These are phyloP conservation scores for Vitis amurensis DNA, from an alignment of 164 flowering plant genomes.

Conservation along the genomic window DNA sequence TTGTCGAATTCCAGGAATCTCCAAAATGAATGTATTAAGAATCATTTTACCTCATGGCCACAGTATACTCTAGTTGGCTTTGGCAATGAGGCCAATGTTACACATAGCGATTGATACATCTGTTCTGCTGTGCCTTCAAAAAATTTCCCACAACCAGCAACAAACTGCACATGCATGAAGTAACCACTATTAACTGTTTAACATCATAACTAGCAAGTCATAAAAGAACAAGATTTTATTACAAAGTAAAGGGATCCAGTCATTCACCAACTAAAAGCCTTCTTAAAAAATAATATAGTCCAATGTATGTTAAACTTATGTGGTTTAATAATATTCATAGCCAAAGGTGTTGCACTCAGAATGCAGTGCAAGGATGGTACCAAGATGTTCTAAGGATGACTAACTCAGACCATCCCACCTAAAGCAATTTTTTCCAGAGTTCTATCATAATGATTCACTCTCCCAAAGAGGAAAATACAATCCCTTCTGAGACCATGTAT, in stretches of 20 bases:
- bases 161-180: slow-evolving; percentile 44
- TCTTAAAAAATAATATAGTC: too few relatives aligned
- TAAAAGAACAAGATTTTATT: not conserved
- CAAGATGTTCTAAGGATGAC: too few relatives aligned
- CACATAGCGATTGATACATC: slow-evolving; percentile 91
- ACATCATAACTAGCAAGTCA: not conserved
- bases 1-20: not conserved
- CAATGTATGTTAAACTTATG: too few relatives aligned
- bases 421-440: too few relatives aligned
- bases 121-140: slow-evolving; percentile 96
- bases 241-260: not conserved
- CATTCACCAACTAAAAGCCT: not conserved
- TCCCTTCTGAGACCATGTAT: too few relatives aligned
- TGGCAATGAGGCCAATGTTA: slow-evolving; percentile 83
- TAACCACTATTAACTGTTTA: not conserved
- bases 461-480: too few relatives aligned
- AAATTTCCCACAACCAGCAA: slow-evolving; percentile 95
- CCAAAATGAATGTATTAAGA: not conserved
- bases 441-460: too few relatives aligned
- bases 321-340: too few relatives aligned
- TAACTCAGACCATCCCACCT: too few relatives aligned
- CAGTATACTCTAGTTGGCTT: slow-evolving; percentile 88
- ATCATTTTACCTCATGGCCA: slow-evolving; percentile 89
- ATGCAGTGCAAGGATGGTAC: too few relatives aligned
- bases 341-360: too few relatives aligned